These are phyloP conservation scores for Kluyveromyces siamensis DNA, from an alignment of 805 yeast species.

Conservation along the genomic window DNA sequence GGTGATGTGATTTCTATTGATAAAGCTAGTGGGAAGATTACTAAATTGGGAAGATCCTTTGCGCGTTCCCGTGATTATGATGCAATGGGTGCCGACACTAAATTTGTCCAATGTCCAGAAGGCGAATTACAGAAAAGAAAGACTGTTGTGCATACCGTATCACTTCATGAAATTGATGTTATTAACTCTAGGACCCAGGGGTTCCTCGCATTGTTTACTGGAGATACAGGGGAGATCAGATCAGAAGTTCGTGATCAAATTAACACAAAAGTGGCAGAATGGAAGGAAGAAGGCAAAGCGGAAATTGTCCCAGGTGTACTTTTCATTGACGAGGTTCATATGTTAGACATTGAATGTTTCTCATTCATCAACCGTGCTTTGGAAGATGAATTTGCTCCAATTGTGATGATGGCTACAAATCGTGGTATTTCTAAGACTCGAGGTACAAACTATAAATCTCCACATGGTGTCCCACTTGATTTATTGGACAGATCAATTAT, in stretches of 20 bases:
- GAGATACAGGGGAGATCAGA: conserved; percentile 96
- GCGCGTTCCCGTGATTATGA: conserved; percentile 96
- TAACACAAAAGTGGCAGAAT: conserved; percentile 92
- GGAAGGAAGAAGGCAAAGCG: conserved; percentile 99
- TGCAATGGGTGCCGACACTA: conserved; percentile 97
- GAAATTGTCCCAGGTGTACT: conserved; percentile 96
- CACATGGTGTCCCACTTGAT: conserved; percentile 97
- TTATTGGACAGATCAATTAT: conserved; percentile 88
- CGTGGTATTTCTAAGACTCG: conserved; percentile 90
- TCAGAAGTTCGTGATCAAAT: conserved; percentile 94
- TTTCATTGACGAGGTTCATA: conserved; percentile 96
- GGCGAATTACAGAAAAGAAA: conserved; percentile 96
- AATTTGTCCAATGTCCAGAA: conserved; percentile 96
- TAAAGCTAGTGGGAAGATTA: conserved; percentile 88
- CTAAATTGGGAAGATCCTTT: conserved; percentile 91
- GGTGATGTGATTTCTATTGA: conserved; percentile 96
- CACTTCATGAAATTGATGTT: conserved; percentile 94
- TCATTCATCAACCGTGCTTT: conserved; percentile 92
- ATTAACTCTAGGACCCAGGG: conserved; percentile 98
- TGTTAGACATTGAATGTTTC: conserved; percentile 95
- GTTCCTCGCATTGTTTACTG: conserved; percentile 87
- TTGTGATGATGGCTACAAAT: conserved; percentile 96
- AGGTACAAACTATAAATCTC: conserved; percentile 88
- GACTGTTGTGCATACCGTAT: conserved; percentile 95
- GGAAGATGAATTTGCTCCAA: conserved; percentile 94